Percentiles rank a stretch among this genome's conserved stretches.
Evolutionary conservation across 805 yeast species (phyloP).

Genomic region (Metschnikowia colocasiae): DNA sequence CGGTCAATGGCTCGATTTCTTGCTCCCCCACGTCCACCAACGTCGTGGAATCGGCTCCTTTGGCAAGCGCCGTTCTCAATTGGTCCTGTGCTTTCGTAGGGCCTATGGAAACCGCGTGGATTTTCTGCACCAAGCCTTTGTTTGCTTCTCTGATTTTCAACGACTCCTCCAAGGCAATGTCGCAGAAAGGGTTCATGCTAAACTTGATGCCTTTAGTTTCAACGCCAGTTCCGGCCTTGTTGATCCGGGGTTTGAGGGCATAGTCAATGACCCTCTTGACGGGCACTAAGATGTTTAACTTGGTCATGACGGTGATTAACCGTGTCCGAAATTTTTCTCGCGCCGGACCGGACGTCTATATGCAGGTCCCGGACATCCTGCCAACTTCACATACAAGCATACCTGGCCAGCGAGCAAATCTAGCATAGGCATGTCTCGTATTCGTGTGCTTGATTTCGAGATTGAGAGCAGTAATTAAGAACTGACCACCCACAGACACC

Average conservation of each 20-base stretch:
- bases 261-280: conserved; percentile 93
- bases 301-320: conserved; percentile 25
- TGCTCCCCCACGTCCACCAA: conserved; percentile 72
- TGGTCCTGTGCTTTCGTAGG: conserved; percentile 83
- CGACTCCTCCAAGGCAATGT: conserved; percentile 96
- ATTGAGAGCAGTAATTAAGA: too few species aligned
- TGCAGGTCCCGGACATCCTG: conserved; percentile 11
- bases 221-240: conserved; percentile 76
- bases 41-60: conserved; percentile 88
- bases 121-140: conserved; percentile 65
- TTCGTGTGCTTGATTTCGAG: too few species aligned
- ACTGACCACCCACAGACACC: too few species aligned
- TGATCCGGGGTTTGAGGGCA: conserved; percentile 89
- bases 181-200: conserved; percentile 95
- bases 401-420: too few species aligned
- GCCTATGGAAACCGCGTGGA: conserved; percentile 92
- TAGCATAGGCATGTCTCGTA: too few species aligned
- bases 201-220: conserved; percentile 89
- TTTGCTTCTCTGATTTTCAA: conserved; percentile 66
- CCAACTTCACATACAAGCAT: too few species aligned
- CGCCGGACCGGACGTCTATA: background rate
- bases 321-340: conserved; percentile 6
- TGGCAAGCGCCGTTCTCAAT: conserved; percentile 85
- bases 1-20: conserved; percentile 80
- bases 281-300: conserved; percentile 79